Base-by-base conservation (phyloP, 2,329 filamentous ascomycete genomes). In the Alternaria hordeiaustralica region DNA sequence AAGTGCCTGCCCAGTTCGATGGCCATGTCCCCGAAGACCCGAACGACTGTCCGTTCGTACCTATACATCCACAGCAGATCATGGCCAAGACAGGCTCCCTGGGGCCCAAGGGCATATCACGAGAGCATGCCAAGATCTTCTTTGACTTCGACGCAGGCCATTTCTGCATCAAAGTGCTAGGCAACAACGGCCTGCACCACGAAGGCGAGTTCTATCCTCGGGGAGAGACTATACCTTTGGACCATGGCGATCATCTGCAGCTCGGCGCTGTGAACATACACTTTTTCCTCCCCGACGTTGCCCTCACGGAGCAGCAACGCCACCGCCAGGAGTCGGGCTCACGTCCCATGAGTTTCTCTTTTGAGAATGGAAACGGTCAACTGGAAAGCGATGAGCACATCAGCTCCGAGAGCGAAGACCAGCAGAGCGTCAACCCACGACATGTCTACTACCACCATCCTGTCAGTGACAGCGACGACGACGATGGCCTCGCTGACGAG, bases 71-170 rank as follows among this genome's bases (percentile, higher is more conserved):
- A 4, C 88, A 78, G 58, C 69, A 76, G 55, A 71, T 79, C 49
- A 74, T 68, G 43, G 71, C 71, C 23, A 67, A 68, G 47, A 71
- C 70, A 2, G 86, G 86, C 6, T 83, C 87, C 53, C 87, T 88
- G 64, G 86, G 88, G 3, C 92, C 91, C 55, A 92, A 91, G 74
- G 87, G 87, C 55, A 94, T 94, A 58, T 94, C 92, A 4, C 85
- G 91, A 64, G 84, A 90, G 70, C 92, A 95, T 76, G 83, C 92
- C 53, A 90, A 89, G 71, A 92, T 95, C 69, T 83, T 87, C 50
- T 94, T 90, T 80, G 91, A 92, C 71, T 84, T 87, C 65, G 82
- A 87, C 12, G 84, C 84, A 44, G 84, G 87, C 20, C 82, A 87
- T 7, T 94, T 92, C 72, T 88, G 92, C 74, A 87, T 91, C 50